Conservation (phyloP, 2,329 filamentous ascomycete species). For the Teratosphaeria pseudoeucalypti region DNA sequence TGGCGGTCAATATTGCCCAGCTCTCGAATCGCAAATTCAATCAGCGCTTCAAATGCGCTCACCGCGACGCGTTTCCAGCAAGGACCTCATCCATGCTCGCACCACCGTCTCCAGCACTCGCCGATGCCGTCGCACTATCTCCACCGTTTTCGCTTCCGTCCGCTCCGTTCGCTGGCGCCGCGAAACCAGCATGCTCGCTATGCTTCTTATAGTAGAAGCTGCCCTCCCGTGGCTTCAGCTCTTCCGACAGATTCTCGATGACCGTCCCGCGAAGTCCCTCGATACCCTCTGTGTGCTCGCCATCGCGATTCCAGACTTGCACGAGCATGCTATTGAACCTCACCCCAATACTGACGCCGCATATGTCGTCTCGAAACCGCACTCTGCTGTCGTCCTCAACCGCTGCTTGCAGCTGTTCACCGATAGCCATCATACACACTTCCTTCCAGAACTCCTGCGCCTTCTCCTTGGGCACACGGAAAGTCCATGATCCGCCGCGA, state of each 20-base stretch:
- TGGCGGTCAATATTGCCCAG: not conserved
- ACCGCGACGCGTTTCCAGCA: not conserved
- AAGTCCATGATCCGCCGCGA: slow-evolving; percentile 82
- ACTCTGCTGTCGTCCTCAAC: slow-evolving; percentile 46
- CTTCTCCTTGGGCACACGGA: slow-evolving; percentile 69
- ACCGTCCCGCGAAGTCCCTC: slow-evolving; percentile 64
- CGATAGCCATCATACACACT: slow-evolving; percentile 71
- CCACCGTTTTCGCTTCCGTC: not conserved
- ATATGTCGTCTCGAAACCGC: slow-evolving; percentile 65
- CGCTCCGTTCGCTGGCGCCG: not conserved
- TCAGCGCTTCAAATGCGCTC: not conserved
- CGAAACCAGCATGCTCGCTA: slow-evolving; percentile 68
- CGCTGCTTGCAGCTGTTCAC: slow-evolving; percentile 65
- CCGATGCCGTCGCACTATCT: not conserved
- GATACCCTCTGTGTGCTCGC: slow-evolving; percentile 67
- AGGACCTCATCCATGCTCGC: not conserved
- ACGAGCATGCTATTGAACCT: slow-evolving; percentile 84
- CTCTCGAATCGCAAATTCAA: not conserved
- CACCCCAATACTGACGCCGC: slow-evolving; percentile 76
- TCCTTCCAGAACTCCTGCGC: slow-evolving; percentile 69
- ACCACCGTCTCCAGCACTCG: not conserved
- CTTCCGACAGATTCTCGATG: slow-evolving; percentile 59
- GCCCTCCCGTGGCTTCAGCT: slow-evolving; percentile 57
- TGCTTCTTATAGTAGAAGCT: slow-evolving; percentile 72
- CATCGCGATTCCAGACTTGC: slow-evolving; percentile 87